Percentiles rank a stretch among this genome's conserved stretches.
Conservation (phyloP, 2,329 filamentous ascomycete species). For the Aureobasidium lini region DNA sequence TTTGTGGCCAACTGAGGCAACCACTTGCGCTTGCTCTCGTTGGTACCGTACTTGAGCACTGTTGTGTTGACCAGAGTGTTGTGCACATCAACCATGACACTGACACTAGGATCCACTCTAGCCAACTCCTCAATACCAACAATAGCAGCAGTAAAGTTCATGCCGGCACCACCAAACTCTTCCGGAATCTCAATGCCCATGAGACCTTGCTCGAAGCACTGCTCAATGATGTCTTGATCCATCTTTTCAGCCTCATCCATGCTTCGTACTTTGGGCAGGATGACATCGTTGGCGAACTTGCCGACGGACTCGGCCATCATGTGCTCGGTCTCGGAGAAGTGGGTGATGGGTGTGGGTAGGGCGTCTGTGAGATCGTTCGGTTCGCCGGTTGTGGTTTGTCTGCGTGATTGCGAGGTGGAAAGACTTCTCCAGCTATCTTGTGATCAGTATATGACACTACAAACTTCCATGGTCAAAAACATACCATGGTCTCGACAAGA, state of each 20-base stretch:
- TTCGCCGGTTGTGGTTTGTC: slow-evolving; percentile 30
- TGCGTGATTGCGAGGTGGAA: slow-evolving; percentile 32
- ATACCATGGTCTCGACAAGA: background rate
- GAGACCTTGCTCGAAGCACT: slow-evolving; percentile 92
- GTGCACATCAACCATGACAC: slow-evolving; percentile 92
- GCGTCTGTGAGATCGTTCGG: slow-evolving; percentile 61
- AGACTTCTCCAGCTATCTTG: slow-evolving; percentile 30
- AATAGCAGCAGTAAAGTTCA: slow-evolving; percentile 97
- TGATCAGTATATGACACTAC: background rate
- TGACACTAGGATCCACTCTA: slow-evolving; percentile 86
- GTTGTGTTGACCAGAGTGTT: slow-evolving; percentile 97
- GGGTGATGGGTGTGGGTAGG: slow-evolving; percentile 84
- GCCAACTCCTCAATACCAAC: slow-evolving; percentile 96
- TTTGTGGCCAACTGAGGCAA: slow-evolving; percentile 83
- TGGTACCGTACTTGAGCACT: slow-evolving; percentile 74
- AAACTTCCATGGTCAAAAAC: background rate
- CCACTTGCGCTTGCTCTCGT: slow-evolving; percentile 73
- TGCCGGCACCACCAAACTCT: slow-evolving; percentile 90
- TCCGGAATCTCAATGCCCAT: slow-evolving; percentile 98
- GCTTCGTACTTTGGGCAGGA: slow-evolving; percentile 84
- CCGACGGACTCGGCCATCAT: slow-evolving; percentile 85
- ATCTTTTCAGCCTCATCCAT: slow-evolving; percentile 97
- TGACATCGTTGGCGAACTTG: slow-evolving; percentile 83
- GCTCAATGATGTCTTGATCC: slow-evolving; percentile 81
- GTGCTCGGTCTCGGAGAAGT: slow-evolving; percentile 80